Evolutionary conservation across 2,329 filamentous ascomycete species (phyloP).

Genomic region (Colletotrichum aenigma): DNA sequence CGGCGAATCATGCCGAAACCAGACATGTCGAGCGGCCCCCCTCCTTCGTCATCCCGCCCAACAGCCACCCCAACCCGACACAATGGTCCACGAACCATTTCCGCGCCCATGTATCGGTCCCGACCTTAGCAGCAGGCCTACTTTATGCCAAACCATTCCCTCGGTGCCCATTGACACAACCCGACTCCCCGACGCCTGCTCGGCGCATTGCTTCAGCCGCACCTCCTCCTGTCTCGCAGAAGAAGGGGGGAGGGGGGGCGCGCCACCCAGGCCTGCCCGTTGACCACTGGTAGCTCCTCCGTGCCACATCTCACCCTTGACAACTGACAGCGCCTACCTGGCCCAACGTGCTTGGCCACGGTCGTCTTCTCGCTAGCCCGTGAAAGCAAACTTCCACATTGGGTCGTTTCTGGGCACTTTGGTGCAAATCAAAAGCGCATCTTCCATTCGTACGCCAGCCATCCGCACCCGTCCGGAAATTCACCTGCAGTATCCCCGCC

Average conservation of each 20-base stretch:
- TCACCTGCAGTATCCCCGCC: not conserved
- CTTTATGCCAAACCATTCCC: slow-evolving; percentile 5
- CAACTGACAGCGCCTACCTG: not conserved
- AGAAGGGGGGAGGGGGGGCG: not conserved
- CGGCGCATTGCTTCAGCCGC: not conserved
- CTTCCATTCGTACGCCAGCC: not conserved
- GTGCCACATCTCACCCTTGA: not conserved
- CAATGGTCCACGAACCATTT: slow-evolving; percentile 1
- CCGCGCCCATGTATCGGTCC: not conserved
- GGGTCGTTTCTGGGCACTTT: not conserved
- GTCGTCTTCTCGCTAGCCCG: not conserved
- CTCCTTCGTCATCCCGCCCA: not conserved
- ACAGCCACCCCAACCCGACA: not conserved
- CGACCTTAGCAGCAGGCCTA: not conserved
- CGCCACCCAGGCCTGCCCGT: not conserved
- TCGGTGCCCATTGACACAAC: slow-evolving; percentile 2
- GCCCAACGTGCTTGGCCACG: not conserved
- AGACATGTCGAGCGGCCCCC: not conserved
- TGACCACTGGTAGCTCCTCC: not conserved
- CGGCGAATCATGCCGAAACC: not conserved
- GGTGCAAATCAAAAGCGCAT: not conserved
- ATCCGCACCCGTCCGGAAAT: not conserved
- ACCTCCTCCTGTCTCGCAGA: not conserved
- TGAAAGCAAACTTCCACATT: not conserved
- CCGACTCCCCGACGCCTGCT: not conserved